Evolutionary conservation across 192 early-diverging fungal genomes (phyloP), one percentile per base, ranked within the genome.

Genomic region (Radiomyces spectabilis): DNA sequence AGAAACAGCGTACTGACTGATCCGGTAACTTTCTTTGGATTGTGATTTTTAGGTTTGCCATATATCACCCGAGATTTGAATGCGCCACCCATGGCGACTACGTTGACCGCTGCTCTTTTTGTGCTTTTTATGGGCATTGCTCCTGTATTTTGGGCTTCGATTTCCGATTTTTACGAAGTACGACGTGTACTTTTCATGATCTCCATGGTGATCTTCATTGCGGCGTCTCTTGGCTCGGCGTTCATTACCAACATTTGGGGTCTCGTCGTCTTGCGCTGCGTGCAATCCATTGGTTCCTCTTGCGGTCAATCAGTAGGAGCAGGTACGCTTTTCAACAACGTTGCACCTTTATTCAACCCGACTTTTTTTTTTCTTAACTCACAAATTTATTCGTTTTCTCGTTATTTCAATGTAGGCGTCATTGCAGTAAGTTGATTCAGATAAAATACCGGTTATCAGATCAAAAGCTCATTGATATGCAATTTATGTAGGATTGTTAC

Each of bases 301-400:
- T 67, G 72, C 46, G 65, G 62, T 37, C 66, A 70, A 19, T 51
- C 65, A 24, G 60, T 77, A 13, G 75, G 75, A 35, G 72, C 75
- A 16, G 75, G 72, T 39, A 41, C 2, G 15, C 16, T 7, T 44
- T 1, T 31, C 10, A 15, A 19, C 21, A 33, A 22, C 1, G 26
- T 32, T 9, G 27, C 26, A 35, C 27, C 30, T 56, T 53, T 53
- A n/a, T n/a, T n/a, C n/a, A n/a, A n/a, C n/a, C n/a, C n/a, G n/a
- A n/a, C n/a, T n/a, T 53, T 13, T 54, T 16, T 42, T 31, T 42
- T 31, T 41, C 18, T 37, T 5, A n/a, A 19, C 19, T 26, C 9
- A 34, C 7, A 55, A 43, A 43, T 1, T n/a, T n/a, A n/a, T n/a
- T n/a, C n/a, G n/a, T n/a, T n/a, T n/a, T n/a, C n/a, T n/a, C n/a